Evolutionary conservation across 148 eudicot species (phyloP), one percentile per base, ranked within the genome.

Genomic region (Dianthus caryophyllus): DNA sequence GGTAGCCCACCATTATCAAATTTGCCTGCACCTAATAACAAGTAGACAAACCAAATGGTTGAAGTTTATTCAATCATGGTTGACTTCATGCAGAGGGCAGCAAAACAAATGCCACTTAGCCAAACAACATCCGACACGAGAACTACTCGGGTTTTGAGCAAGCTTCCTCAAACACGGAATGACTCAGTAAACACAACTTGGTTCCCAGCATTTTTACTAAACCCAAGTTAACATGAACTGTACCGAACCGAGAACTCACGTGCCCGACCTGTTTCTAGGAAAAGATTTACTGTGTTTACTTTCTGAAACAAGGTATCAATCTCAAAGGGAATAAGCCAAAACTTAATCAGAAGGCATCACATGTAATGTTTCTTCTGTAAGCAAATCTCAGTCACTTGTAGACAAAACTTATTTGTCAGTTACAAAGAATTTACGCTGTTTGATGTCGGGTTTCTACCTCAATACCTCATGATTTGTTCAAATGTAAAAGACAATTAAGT

Each of bases 71-170:
- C 70, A 55, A 52, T 65, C 65, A 48, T 39, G 76, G 71, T 66
- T 74, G 77, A 68, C 68, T 74, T 74, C 62, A 68, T 43, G 29
- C 64, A 67, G 20, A 74, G 27, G n/a, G 25, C 16, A 43, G 57
- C 31, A 29, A 68, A 43, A 29, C 59, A 68, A 52, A 26, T 2
- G 2, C 66, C 53, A 67, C 22, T 17, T n/a, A 41, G 48, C 49
- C 47, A 64, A 53, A 9, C 29, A 55, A 56, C 36, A 26, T 36
- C 27, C 27, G 29, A 61, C 4, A 18, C 39, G 49, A 39, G 15
- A 58, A 39, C 21, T 21, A 61, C 48, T 18, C 13, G 18, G 20
- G 20, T 62, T 41, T 62, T 22, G 50, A 43, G 43, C 65, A 62
- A 16, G 31, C 33, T 24, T 41, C 66, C 48, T 62, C 49, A 20